Conservation (phyloP, 345 rosid species). For the thale cress (Arabidopsis thaliana) region DNA sequence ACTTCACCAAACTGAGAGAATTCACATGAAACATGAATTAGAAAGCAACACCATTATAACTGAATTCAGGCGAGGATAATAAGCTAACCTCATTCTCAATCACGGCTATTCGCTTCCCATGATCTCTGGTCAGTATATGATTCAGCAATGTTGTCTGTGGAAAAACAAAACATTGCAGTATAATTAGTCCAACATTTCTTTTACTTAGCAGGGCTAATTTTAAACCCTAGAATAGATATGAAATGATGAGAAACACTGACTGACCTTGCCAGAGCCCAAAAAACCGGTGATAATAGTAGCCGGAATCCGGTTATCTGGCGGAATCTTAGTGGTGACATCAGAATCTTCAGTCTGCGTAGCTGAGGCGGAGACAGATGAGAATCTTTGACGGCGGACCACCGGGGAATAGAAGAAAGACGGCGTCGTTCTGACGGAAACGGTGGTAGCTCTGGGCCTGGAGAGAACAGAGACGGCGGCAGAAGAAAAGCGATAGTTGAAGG, state of each 20-base stretch:
- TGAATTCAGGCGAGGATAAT: background rate
- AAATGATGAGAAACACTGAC: background rate
- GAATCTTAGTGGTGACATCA: conserved; percentile 70
- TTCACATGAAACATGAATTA: conserved; percentile 4
- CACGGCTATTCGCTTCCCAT: conserved; percentile 95
- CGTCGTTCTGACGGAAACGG: conserved; percentile 44
- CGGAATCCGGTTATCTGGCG: conserved; percentile 83
- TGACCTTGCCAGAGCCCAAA: conserved; percentile 92
- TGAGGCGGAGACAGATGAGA: conserved; percentile 59
- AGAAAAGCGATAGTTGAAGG: conserved; percentile 45
- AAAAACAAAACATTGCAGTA: too few relatives aligned
- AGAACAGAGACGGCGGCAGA: conserved; percentile 50
- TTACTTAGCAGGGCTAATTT: background rate
- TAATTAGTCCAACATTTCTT: background rate
- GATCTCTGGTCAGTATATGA: conserved; percentile 92
- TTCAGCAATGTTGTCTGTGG: conserved; percentile 87
- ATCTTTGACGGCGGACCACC: conserved; percentile 49
- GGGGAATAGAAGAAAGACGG: conserved; percentile 43
- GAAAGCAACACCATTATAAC: background rate
- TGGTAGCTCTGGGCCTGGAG: conserved; percentile 33
- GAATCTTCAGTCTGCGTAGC: conserved; percentile 67
- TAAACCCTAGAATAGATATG: background rate
- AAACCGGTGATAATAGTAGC: conserved; percentile 97
- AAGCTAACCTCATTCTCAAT: conserved; percentile 87
- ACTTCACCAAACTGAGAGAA: conserved; percentile 88